Evolutionary conservation across 331 rosid species (phyloP), one percentile per base, ranked within the genome.

Genomic region (Stylosanthes scabra): DNA sequence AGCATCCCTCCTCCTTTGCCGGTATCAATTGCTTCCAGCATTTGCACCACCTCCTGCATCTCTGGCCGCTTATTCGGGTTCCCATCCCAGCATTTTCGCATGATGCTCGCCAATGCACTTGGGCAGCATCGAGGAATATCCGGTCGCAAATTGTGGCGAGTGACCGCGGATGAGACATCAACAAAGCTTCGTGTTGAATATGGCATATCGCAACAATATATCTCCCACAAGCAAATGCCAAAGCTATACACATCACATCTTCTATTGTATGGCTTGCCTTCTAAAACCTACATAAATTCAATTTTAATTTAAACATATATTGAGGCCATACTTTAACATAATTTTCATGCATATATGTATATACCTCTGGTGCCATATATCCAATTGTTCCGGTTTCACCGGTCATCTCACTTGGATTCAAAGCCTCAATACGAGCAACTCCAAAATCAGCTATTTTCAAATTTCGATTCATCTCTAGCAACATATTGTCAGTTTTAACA

Each of bases 201-300:
- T 46, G 96, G 96, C 92, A 84, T 81, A 67, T 85, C 96, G 5
- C 97, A 91, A 59, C 93, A 85, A 71, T 94, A 91, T 25, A 88
- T 86, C 82, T 89, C 99, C 93, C 97, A 94, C 66, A 94, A 80
- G 88, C 99, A 94, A 78, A 94, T 89, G 66, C 96, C 97, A 75
- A 94, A 91, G 87, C 97, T 94, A 78, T 94, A 94, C 78, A 94
- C 99, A 74, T 94, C 99, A 29, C 97, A 89, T 68, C 94, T 88
- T 85, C 95, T 82, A 76, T 87, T 89, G 76, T 91, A 94, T 31
- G 98, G 96, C 84, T 89, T 94, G 49, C 97, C 97, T 56, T 82
- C 85, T 40, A 91, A 77, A 85, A 94, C 99, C 99, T 94, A 61
- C 72, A 79, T 27, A 73, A 8, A 51, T 44, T 16, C 15, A 72